Base-by-base conservation (phyloP, 2,329 filamentous ascomycete species). In the Helicocarpus griseus region DNA sequence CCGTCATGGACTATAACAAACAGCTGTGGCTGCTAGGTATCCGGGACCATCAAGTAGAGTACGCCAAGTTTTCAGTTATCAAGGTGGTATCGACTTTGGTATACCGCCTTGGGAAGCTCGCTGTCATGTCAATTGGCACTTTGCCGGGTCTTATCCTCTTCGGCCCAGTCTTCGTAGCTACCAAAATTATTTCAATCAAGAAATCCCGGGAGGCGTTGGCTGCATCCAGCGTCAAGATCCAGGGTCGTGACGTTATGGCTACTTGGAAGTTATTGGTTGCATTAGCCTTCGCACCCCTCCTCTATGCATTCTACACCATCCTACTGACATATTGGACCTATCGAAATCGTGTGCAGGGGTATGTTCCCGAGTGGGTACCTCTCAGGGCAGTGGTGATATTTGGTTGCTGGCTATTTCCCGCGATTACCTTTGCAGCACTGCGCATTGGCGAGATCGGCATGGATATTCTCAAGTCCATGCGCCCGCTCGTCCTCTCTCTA, bases 361-460 rank as follows among this genome's bases (percentile, higher is more conserved):
- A 83, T 51, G 78, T 94, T 5, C 90, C 90, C 0, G 73, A 80
- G 2, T 90, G 83, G 75, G 79, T 95, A 29, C 87, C 90, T 1
- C 78, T 90, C 52, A 95, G 85, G 81, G 66, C 82, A 21, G 79
- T 94, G 9, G 82, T 90, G 56, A 66, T 88, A 8, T 79, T 82
- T 36, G 86, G 89, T 47, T 84, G 87, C 73, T 76, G 88, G 45
- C 73, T 94, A 58, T 95, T 95, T 75, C 86, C 90, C 5, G 79
- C 83, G 22, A 86, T 96, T 60, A 96, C 90, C 0, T 96, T 95
- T 67, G 90, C 89, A 4, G 89, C 93, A 5, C 82, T 98, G 49
- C 85, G 93, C 9, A 95, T 97, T 58, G 93, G 93, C 44, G 93
- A 98, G 71, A 85, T 95, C n/a, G 93, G 91, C 49, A 96, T 98